Conservation (phyloP, 2,329 filamentous ascomycete species). For the Fusarium sp. region DNA sequence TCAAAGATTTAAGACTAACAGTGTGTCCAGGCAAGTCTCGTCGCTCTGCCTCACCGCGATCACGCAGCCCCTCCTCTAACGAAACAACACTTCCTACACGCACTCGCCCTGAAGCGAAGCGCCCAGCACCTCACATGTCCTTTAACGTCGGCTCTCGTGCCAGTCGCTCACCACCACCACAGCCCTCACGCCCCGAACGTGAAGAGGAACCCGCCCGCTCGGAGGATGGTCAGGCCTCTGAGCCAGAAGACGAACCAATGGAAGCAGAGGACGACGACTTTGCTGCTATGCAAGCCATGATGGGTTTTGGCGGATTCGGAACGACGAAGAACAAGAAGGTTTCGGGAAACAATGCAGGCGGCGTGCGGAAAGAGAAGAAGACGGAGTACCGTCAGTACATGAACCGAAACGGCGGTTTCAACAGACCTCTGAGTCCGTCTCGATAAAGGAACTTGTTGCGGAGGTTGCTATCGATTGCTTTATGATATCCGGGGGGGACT, state of each 20-base stretch:
- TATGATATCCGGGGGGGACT: constrained; percentile 3
- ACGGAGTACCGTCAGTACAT: constrained; percentile 97
- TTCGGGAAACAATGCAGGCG: constrained; percentile 85
- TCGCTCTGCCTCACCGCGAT: constrained; percentile 53
- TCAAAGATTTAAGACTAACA: constrained; percentile 6
- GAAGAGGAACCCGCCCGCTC: constrained; percentile 34
- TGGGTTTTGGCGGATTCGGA: constrained; percentile 90
- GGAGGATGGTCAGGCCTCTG: constrained; percentile 20
- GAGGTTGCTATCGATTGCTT: not conserved
- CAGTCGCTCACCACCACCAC: constrained; percentile 42
- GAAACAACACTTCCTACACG: constrained; percentile 51
- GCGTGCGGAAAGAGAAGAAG: constrained; percentile 91
- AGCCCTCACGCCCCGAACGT: constrained; percentile 7
- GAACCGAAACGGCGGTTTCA: constrained; percentile 85
- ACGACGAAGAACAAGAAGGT: constrained; percentile 92
- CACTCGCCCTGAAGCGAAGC: constrained; percentile 42
- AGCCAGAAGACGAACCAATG: constrained; percentile 37
- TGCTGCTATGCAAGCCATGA: constrained; percentile 81
- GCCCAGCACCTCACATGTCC: constrained; percentile 47
- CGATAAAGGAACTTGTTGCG: constrained; percentile 44
- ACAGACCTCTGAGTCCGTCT: constrained; percentile 75
- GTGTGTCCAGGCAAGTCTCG: constrained; percentile 44
- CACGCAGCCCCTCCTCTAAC: constrained; percentile 38
- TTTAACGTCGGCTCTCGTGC: constrained; percentile 49
- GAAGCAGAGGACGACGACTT: constrained; percentile 70